These are phyloP conservation scores for Hordeum marinum DNA, from an alignment of 176 grass and related monocot genomes.

Conservation along the genomic window DNA sequence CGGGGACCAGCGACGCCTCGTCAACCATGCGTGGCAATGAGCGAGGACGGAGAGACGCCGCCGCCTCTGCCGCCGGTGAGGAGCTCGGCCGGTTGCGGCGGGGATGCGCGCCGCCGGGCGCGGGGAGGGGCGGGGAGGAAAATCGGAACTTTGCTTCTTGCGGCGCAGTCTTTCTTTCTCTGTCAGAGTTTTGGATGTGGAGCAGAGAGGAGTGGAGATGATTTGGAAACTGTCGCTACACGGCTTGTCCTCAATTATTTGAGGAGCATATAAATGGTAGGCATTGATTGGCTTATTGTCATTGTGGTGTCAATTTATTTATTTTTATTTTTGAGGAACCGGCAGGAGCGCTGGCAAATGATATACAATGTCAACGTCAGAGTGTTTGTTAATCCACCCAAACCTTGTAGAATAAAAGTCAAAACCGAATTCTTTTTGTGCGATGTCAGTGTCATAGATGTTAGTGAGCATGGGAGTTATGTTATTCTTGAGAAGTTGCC, in stretches of 20 bases:
- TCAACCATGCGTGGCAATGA: conserved; percentile 14
- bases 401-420: background rate
- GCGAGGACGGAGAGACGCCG: background rate
- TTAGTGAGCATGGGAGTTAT: background rate
- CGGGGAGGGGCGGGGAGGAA: background rate
- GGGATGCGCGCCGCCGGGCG: background rate
- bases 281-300: background rate
- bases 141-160: background rate
- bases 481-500: background rate
- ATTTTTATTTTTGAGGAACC: background rate
- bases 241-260: background rate
- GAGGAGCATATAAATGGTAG: background rate
- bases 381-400: background rate
- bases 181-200: background rate
- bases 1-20: background rate
- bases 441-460: background rate
- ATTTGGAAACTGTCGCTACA: background rate
- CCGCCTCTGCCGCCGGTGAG: background rate
- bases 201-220: background rate
- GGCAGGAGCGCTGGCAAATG: background rate
- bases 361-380: background rate
- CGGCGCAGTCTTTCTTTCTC: background rate
- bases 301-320: background rate
- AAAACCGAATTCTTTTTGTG: background rate
- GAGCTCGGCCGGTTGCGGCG: background rate